Evolutionary conservation across 192 early-diverging fungal genomes (phyloP).

Genomic region (Rhizophagus sp.): DNA sequence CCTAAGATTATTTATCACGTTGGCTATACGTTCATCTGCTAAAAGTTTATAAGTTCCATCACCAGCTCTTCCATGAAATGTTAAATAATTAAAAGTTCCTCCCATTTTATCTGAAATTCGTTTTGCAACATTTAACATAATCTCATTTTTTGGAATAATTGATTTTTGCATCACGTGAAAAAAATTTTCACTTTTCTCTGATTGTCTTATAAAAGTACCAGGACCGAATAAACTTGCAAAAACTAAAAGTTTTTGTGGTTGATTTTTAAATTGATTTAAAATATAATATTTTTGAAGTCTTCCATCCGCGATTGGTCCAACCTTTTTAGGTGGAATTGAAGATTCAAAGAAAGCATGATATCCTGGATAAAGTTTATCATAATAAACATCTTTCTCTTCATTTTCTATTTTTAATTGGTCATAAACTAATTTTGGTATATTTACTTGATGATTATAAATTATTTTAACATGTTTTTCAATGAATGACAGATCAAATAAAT

Average conservation of each 20-base stretch:
- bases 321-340: not conserved
- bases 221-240: conserved; percentile 58
- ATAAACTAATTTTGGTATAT: not conserved
- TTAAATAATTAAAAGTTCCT: conserved; percentile 45
- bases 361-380: not conserved
- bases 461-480: not conserved
- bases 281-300: conserved; percentile 12
- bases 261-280: conserved; percentile 39
- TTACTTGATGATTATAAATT: not conserved
- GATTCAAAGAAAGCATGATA: not conserved
- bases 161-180: conserved; percentile 39
- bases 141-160: conserved; percentile 51
- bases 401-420: not conserved
- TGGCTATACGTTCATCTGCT: not conserved
- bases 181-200: conserved; percentile 38
- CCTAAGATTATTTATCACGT: not conserved
- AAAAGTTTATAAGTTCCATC: conserved; percentile 47
- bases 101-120: conserved; percentile 46
- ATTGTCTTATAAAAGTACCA: conserved; percentile 47
- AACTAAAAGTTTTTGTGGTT: conserved; percentile 42
- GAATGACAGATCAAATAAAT: not conserved
- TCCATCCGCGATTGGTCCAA: conserved; percentile 34
- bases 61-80: conserved; percentile 53
- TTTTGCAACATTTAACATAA: conserved; percentile 42
- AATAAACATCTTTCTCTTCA: not conserved